Base-by-base conservation (phyloP, 768 basidiomycete species). In the Melanogaster broomeanus region DNA sequence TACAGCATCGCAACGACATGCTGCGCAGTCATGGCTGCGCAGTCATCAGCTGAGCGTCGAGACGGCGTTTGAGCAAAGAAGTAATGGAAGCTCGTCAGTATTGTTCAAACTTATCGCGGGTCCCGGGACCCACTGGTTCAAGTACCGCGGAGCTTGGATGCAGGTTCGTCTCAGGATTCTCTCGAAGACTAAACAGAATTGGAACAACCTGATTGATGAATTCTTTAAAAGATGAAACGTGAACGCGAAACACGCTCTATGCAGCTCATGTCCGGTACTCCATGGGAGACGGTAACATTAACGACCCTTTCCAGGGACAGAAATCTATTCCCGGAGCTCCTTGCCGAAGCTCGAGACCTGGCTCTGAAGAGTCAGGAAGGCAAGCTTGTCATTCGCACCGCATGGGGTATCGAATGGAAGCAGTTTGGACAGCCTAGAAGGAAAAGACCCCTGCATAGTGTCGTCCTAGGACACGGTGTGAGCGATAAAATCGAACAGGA, bases 211-310 rank as follows among this genome's bases (percentile, higher is more conserved):
- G 39, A n/a, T 42, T 49, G 22, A 57, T 45, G 8, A 15, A 33
- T 49, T 9, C 6, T 58, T 55, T 38, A 53, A 18, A 65, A 96
- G 93, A 87, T 98, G 58, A 93, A 92, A 75, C 84, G 97, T 13
- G 95, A 98, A 72, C 84, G 97, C 46, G 93, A 97, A 69, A 90
- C 89, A 19, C 88, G 91, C 58, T 85, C 95, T 25, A 90, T 95
- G 82, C 87, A 93, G 62, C 76, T 93, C 42, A 88, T 88, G 77
- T 89, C 92, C 6, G 95, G 96, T 7, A 82, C 83, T 6, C 97
- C 97, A 52, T 99, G 96, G 94, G 97, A 99, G 71, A 98, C 96
- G 0, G 85, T 98, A 41, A 95, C 87, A 34, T 77, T 99, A 39
- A 99, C 94, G 6, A 87, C 97, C 2, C 81, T 99, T 33, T 96